Base-by-base conservation (phyloP, 192 early-diverging fungal species). In the Geranomyces variabilis region DNA sequence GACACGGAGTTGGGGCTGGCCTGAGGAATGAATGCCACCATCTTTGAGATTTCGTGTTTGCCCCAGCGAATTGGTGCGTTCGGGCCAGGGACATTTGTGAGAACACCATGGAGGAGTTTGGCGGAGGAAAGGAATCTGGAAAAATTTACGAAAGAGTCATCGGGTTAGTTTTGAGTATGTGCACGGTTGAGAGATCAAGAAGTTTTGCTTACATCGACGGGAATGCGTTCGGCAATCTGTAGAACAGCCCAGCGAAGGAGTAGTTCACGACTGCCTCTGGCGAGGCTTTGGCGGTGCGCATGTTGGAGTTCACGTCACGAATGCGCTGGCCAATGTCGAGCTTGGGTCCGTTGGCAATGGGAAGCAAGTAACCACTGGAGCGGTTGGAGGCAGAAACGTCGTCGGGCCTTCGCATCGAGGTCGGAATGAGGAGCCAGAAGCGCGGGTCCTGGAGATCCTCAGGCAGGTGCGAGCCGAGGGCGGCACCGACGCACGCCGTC, bases 31-130 rank as follows among this genome's bases (percentile, higher is more conserved):
- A 75, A 64, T 15, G 74, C 71, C 15, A 75, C 60, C 43, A 70
- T 70, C 34, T 17, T 15, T 14, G 70, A 9, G 62, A 78, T 76
- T 3, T 24, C 33, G 26, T 71, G 26, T 21, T 34, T 22, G 58
- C 51, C 75, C 78, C 75, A 78, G 17, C 34, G 21, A 26, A 80
- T 19, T 13, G 57, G 30, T 7, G 31, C 44, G 59, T 36, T 43
- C 49, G 78, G 76, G 1, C 78, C 78, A 14, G 78, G 78, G 28
- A 80, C 78, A 49, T 80, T 80, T 69, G 78, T 80, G 1, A 80
- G 43, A 5, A 78, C 78, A n/a, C 60, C 78, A 19, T 66, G 57
- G 9, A 60, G 58, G 63, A 78, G 14, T 24, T 64, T 48, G 57
- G 56, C 22, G 59, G 41, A 55, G 3, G 14, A 64, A 13, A 70